A percentile compares a stretch with the other conserved stretches of the same genome.
Evolutionary conservation across 257 asterid species (phyloP).

Genomic region (Mentha longifolia): DNA sequence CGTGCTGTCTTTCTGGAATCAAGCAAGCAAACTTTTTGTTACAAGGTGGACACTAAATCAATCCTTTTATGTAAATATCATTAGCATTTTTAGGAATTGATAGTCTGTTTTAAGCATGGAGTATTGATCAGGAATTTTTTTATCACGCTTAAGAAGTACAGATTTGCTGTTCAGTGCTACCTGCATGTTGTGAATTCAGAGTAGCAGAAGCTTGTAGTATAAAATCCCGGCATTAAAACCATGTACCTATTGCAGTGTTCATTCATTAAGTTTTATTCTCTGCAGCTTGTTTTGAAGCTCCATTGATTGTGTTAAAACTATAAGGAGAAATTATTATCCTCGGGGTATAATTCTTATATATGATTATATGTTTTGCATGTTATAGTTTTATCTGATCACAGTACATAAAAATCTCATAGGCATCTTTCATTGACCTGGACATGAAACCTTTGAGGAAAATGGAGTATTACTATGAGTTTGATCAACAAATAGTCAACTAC

Average conservation of each 20-base stretch:
- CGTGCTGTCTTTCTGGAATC: slow-evolving; percentile 60
- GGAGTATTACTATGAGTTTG: slow-evolving; percentile 82
- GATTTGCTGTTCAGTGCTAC: not conserved
- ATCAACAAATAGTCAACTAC: slow-evolving; percentile 72
- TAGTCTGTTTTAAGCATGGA: slow-evolving; percentile 5
- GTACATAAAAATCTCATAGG: slow-evolving; percentile 48
- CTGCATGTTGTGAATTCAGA: not conserved
- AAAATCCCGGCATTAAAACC: not conserved
- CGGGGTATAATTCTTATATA: not conserved
- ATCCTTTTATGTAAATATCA: slow-evolving; percentile 10
- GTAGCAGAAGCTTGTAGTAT: not conserved
- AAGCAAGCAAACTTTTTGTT: slow-evolving; percentile 72
- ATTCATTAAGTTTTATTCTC: slow-evolving; percentile 13
- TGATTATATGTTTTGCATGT: slow-evolving; percentile 13
- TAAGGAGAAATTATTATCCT: slow-evolving; percentile 12
- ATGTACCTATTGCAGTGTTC: not conserved
- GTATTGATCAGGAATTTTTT: not conserved
- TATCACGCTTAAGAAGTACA: not conserved
- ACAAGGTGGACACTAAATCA: slow-evolving; percentile 60
- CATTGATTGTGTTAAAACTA: not conserved
- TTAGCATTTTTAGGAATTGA: slow-evolving; percentile 12
- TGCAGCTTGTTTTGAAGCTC: slow-evolving; percentile 20
- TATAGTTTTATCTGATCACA: slow-evolving; percentile 28
- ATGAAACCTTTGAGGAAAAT: slow-evolving; percentile 85
- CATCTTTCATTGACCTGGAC: slow-evolving; percentile 89